Evolutionary conservation across 257 asterid genomes (phyloP), one percentile per base, ranked within the genome.

Genomic region (Oldenlandia corymbosa): DNA sequence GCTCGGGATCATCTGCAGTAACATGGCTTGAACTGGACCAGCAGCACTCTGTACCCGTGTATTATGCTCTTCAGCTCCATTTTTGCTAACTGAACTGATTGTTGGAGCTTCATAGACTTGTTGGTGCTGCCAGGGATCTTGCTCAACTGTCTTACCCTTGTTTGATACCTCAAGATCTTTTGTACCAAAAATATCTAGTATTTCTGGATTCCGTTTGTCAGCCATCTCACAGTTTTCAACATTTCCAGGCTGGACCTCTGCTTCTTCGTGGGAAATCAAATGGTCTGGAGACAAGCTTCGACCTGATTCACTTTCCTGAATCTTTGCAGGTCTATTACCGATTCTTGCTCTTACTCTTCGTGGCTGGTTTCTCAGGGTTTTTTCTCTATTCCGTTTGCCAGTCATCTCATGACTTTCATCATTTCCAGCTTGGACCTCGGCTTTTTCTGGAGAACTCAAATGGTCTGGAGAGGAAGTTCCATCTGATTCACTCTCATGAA

Each of bases 21-120:
- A 56, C 82, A 92, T 82, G 26, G 93, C 83, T 75, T 85, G 89
- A 72, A 92, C 62, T 7, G 96, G 95, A 75, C 87, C 95, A 6
- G 60, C 93, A 6, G 63, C 62, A 16, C 23, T 62, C 58, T 80
- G 73, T n/a, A 66, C 82, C 36, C 16, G 31, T 62, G 68, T 81
- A 20, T 69, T 55, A 41, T 68, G 58, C 72, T 67, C 56, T 68
- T 46, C 55, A 16, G 36, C 56, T 53, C 71, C 65, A 71, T 69
- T 68, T 43, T 74, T 81, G 41, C 57, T 65, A 52, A 72, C 72
- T 11, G 51, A 34, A 48, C 62, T 74, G 66, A 64, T 67, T 72
- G 54, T 62, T 39, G 54, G 66, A 34, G 31, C 67, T 70, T 72
- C 73, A 47, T 14, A 74, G 9, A 20, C 36, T 32, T 27, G 36